Evolutionary conservation across 2,329 filamentous ascomycete species (phyloP).

Genomic region (Cladosporium sp.): DNA sequence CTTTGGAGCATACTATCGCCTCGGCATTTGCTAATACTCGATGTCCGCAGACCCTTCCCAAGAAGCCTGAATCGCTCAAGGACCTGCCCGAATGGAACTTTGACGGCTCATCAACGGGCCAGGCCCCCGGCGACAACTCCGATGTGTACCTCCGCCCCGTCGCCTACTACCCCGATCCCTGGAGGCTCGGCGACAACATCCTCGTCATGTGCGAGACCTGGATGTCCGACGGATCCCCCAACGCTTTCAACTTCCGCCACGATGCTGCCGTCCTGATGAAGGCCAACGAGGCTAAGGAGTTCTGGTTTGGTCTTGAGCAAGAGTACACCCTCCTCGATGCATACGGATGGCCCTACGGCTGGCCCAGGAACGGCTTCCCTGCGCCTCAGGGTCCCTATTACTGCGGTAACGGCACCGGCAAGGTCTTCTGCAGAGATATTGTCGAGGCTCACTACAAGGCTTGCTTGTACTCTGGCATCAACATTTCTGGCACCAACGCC

Average conservation of each 20-base stretch:
- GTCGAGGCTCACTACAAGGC: slow-evolving; percentile 93
- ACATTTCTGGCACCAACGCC: slow-evolving; percentile 97
- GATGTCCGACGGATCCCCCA: slow-evolving; percentile 89
- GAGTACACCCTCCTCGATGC: slow-evolving; percentile 92
- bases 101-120: slow-evolving; percentile 83
- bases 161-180: slow-evolving; percentile 85
- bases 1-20: background rate
- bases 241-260: slow-evolving; percentile 98
- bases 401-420: slow-evolving; percentile 95
- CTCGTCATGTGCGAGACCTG: slow-evolving; percentile 93
- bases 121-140: slow-evolving; percentile 91
- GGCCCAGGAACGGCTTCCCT: slow-evolving; percentile 82
- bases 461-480: slow-evolving; percentile 80
- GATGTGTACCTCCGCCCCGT: slow-evolving; percentile 94
- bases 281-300: slow-evolving; percentile 71
- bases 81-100: slow-evolving; percentile 78
- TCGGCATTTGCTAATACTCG: slow-evolving; percentile 6
- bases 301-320: slow-evolving; percentile 98
- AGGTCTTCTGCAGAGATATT: slow-evolving; percentile 96
- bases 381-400: slow-evolving; percentile 93
- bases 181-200: slow-evolving; percentile 85
- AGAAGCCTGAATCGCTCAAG: slow-evolving; percentile 52
- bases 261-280: slow-evolving; percentile 89
- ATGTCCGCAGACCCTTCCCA: slow-evolving; percentile 55
- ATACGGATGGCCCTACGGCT: slow-evolving; percentile 85